phyloP scores from a whole-genome alignment of 306 rosid genomes.

The Casuarina equisetifolia region DNA sequence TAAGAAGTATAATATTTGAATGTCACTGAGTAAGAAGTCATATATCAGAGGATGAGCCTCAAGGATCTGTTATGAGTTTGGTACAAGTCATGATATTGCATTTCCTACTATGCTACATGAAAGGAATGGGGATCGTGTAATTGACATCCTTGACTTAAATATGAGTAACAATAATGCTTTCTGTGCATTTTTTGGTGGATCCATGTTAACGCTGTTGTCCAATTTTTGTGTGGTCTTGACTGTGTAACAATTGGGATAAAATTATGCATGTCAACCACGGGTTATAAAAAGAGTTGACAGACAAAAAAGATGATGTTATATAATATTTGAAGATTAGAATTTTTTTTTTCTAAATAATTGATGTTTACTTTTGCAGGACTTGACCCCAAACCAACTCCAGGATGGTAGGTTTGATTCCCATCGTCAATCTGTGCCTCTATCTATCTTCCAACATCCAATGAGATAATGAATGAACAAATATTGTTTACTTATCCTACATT shows the following conservation, averaged over 20 bases:
- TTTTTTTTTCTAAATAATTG: constrained; percentile 23
- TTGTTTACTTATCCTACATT: constrained; percentile 1
- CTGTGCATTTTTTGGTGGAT: background rate
- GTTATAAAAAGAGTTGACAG: constrained; percentile 6
- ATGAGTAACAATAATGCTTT: background rate
- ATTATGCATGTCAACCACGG: constrained; percentile 11
- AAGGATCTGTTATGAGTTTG: background rate
- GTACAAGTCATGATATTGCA: background rate
- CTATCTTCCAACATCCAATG: constrained; percentile 3
- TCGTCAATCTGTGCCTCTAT: background rate
- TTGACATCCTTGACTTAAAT: no score
- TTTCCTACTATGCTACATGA: background rate
- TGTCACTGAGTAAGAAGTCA: no score
- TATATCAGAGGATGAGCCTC: background rate
- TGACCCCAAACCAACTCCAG: constrained; percentile 90
- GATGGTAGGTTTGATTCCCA: constrained; percentile 58
- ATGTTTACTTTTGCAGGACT: constrained; percentile 63
- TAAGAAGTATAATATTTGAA: no score
- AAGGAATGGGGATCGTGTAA: background rate
- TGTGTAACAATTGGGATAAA: background rate
- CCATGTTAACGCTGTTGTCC: background rate
- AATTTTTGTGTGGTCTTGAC: background rate
- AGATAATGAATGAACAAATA: constrained; percentile 20
- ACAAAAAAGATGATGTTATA: background rate
- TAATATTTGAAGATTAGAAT: background rate